Conservation (phyloP, 2,329 filamentous ascomycete species). For the Onygenales sp. region DNA sequence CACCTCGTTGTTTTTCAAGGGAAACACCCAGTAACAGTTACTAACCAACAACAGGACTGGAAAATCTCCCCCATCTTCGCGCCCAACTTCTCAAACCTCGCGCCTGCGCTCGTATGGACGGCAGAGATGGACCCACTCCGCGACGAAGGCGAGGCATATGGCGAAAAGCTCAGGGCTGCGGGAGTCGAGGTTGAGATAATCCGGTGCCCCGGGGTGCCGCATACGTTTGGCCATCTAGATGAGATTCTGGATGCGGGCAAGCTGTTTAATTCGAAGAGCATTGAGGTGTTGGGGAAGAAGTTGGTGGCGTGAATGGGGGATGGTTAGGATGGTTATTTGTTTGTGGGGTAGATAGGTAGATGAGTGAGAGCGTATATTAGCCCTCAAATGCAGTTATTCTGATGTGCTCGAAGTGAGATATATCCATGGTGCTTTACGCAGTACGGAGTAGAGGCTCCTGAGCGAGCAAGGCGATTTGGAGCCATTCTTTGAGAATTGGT, state of each 20-base stretch:
- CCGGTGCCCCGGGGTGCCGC: conserved; percentile 24
- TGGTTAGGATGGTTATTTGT: neutral
- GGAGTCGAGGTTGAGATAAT: conserved; percentile 24
- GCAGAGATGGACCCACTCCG: conserved; percentile 34
- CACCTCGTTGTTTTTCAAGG: too few relatives aligned
- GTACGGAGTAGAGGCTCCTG: too few relatives aligned
- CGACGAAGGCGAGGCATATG: conserved; percentile 33
- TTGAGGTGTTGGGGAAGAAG: conserved; percentile 19
- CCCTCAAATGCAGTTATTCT: neutral
- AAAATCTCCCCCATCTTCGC: conserved; percentile 34
- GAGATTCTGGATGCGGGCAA: conserved; percentile 22
- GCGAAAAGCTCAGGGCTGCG: conserved; percentile 26
- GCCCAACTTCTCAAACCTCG: conserved; percentile 24
- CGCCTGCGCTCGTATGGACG: conserved; percentile 30
- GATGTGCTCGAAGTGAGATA: too few relatives aligned
- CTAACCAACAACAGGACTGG: conserved; percentile 24
- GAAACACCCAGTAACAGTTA: neutral
- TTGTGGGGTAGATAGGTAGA: too few relatives aligned
- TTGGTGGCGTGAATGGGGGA: conserved; percentile 6
- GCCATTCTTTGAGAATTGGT: too few relatives aligned
- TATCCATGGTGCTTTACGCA: too few relatives aligned
- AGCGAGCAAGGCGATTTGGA: too few relatives aligned
- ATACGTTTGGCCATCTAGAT: conserved; percentile 22
- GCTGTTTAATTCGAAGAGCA: conserved; percentile 20
- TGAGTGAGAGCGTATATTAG: neutral